These are phyloP conservation scores for Vitis amurensis DNA, from an alignment of 164 flowering plant species.

Conservation along the genomic window DNA sequence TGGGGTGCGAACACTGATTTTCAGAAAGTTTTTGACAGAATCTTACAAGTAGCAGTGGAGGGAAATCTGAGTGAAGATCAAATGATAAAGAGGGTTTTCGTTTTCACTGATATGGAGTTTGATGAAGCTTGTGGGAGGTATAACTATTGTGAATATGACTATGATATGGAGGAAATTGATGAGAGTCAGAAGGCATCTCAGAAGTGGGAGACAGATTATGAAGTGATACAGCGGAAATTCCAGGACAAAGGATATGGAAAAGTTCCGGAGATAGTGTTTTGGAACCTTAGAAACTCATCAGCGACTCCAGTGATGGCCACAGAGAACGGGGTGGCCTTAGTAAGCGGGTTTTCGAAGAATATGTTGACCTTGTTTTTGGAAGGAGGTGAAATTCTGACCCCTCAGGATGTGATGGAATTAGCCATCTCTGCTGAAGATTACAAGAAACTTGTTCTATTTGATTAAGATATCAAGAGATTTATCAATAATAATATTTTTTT, in stretches of 20 bases:
- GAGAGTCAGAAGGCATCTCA: not conserved
- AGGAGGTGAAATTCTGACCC: conserved; percentile 29
- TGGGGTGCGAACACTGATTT: conserved; percentile 51
- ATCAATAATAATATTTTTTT: too few species aligned
- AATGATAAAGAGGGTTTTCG: conserved; percentile 41
- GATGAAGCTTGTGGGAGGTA: conserved; percentile 18
- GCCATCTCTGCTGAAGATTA: conserved; percentile 42
- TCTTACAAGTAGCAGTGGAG: conserved; percentile 43
- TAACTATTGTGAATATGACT: not conserved
- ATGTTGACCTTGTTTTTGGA: conserved; percentile 46
- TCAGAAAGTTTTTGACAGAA: conserved; percentile 55
- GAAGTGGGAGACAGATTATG: conserved; percentile 45
- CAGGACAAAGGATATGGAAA: conserved; percentile 22
- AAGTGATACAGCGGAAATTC: conserved; percentile 29
- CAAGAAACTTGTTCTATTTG: conserved; percentile 32
- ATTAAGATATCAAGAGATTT: conserved; percentile 17
- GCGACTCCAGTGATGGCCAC: conserved; percentile 40
- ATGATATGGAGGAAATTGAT: not conserved
- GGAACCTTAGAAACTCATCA: conserved; percentile 45
- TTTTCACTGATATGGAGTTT: conserved; percentile 46
- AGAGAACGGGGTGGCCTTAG: conserved; percentile 49
- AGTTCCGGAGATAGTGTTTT: conserved; percentile 54
- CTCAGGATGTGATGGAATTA: conserved; percentile 38
- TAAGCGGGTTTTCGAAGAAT: conserved; percentile 63
- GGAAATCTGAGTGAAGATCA: conserved; percentile 36